phyloP scores from a whole-genome alignment of 139 green algal species.

The Limnomonas spitsbergensis region DNA sequence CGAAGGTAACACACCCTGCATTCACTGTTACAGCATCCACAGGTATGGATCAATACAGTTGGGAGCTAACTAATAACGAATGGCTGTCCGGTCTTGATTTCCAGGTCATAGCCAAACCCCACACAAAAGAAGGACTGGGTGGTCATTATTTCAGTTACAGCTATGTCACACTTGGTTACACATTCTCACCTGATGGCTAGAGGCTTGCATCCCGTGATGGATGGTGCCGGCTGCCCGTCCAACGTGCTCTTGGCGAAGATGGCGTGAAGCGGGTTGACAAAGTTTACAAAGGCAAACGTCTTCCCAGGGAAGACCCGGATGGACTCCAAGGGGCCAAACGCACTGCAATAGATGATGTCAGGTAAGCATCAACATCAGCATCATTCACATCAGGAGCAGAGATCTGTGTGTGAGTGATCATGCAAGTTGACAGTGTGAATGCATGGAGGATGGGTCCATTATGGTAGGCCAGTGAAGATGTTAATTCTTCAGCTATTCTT shows the following conservation, averaged over 20 bases:
- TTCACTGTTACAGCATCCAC: too few species aligned
- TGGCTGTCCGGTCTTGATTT: too few species aligned
- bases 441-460: neutral
- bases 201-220: conserved; percentile 59
- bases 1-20: too few species aligned
- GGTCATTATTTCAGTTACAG: too few species aligned
- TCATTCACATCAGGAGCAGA: neutral
- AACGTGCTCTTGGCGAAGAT: conserved; percentile 53
- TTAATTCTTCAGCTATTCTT: too few species aligned
- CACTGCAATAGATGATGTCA: conserved; percentile 13
- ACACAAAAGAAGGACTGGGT: too few species aligned
- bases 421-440: neutral
- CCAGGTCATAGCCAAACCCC: too few species aligned
- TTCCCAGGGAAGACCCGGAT: conserved; percentile 75
- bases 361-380: neutral
- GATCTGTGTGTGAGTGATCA: neutral
- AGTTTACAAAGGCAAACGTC: conserved; percentile 82
- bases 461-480: too few species aligned
- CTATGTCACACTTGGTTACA: too few species aligned
- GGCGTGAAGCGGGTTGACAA: conserved; percentile 43
- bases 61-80: too few species aligned
- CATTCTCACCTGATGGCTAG: conserved; percentile 49
- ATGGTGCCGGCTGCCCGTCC: conserved; percentile 51
- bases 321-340: conserved; percentile 63
- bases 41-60: too few species aligned